phyloP scores from a whole-genome alignment of 192 early-diverging fungal genomes.

The Coemansia sp. region DNA sequence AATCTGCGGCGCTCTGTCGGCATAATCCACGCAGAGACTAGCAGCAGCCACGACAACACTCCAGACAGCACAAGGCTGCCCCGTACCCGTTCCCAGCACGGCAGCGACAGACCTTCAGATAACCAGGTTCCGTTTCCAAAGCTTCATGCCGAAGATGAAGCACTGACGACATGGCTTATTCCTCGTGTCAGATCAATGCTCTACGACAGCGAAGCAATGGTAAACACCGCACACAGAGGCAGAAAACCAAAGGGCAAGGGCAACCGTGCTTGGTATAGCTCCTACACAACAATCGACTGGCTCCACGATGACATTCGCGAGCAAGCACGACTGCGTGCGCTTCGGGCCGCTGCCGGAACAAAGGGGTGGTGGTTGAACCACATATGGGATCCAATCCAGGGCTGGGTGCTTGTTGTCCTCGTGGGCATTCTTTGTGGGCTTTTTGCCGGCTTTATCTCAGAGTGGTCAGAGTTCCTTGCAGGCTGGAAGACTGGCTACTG shows the following conservation, averaged over 20 bases:
- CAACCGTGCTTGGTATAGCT: constrained; percentile 45
- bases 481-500: constrained; percentile 86
- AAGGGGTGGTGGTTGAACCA: constrained; percentile 61
- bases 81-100: constrained; percentile 27
- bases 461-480: constrained; percentile 75
- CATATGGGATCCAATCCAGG: constrained; percentile 75
- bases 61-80: constrained; percentile 3
- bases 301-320: constrained; percentile 88
- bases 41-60: neutral
- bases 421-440: constrained; percentile 60
- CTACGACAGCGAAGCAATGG: constrained; percentile 39
- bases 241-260: constrained; percentile 41
- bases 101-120: neutral
- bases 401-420: constrained; percentile 80
- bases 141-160: constrained; percentile 44
- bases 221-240: constrained; percentile 22
- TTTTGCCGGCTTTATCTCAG: constrained; percentile 49
- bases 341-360: constrained; percentile 59
- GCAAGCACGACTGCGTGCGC: constrained; percentile 62
- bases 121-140: constrained; percentile 39
- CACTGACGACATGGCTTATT: constrained; percentile 49
- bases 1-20: constrained; percentile 5
- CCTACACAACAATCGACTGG: constrained; percentile 70
- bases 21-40: neutral
- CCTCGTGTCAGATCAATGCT: constrained; percentile 47